These are phyloP conservation scores for Colletotrichum endophyticum DNA, from an alignment of 2,329 filamentous ascomycete genomes.

Conservation along the genomic window DNA sequence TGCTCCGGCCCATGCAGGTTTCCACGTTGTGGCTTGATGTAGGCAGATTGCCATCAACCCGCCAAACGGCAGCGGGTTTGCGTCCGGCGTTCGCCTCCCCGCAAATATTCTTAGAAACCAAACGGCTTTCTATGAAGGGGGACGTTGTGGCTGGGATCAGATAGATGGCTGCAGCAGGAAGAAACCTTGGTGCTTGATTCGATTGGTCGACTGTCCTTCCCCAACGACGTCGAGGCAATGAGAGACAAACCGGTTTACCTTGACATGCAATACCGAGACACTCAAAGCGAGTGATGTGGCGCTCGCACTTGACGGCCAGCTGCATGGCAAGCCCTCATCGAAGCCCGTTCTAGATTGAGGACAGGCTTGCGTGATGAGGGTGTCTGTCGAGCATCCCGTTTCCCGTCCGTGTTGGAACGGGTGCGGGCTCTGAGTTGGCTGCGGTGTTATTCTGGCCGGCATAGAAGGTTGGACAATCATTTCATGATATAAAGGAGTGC, in stretches of 20 bases:
- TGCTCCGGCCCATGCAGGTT: neutral
- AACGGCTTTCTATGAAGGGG: neutral
- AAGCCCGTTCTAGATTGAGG: neutral
- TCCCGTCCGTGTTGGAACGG: neutral
- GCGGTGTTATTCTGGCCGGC: neutral
- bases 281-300: neutral
- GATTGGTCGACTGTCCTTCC: neutral
- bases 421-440: neutral
- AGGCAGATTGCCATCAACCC: neutral
- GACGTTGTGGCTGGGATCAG: neutral
- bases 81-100: neutral
- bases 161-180: neutral
- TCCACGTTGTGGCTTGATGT: neutral
- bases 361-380: neutral
- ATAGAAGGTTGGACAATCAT: slow-evolving; percentile 27
- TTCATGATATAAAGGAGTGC: slow-evolving; percentile 1
- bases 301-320: neutral
- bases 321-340: neutral
- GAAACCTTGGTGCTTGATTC: no score
- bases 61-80: neutral
- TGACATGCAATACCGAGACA: neutral
- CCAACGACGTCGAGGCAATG: no score
- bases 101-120: neutral
- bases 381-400: neutral
- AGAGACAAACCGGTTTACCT: neutral